Conservation (phyloP, 257 asterid genomes). For the Ajuga chamaepitys region DNA sequence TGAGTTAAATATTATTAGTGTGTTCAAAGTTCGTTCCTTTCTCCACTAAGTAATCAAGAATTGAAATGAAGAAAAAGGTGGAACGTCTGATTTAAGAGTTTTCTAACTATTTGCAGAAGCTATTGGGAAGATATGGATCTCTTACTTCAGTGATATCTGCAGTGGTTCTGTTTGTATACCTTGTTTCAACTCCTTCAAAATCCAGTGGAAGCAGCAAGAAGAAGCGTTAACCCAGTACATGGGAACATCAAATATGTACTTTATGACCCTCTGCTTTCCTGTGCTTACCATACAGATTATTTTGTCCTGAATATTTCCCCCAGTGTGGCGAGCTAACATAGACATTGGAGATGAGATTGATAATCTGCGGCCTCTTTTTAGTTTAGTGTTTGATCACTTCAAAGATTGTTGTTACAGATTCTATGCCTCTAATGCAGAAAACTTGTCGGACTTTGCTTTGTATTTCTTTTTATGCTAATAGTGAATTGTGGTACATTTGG, state of each 20-base stretch:
- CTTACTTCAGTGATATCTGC: constrained; percentile 42
- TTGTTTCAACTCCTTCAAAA: constrained; percentile 31
- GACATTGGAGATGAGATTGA: constrained; percentile 5
- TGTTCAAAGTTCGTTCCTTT: background rate
- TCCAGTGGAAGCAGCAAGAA: constrained; percentile 49
- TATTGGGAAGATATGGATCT: constrained; percentile 56
- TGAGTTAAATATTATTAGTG: background rate
- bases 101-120: constrained; percentile 29
- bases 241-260: background rate
- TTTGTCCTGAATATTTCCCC: background rate
- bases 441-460: background rate
- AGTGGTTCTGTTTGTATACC: constrained; percentile 30
- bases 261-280: background rate
- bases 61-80: background rate
- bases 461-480: too few relatives aligned
- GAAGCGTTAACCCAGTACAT: constrained; percentile 15
- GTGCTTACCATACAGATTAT: background rate
- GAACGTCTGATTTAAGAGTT: background rate
- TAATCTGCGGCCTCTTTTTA: background rate
- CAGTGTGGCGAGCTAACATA: background rate
- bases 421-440: background rate
- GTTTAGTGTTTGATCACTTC: background rate
- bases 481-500: too few relatives aligned
- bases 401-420: background rate
- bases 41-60: background rate